Base-by-base conservation (phyloP, 306 rosid genomes). In the Ceratonia siliqua region DNA sequence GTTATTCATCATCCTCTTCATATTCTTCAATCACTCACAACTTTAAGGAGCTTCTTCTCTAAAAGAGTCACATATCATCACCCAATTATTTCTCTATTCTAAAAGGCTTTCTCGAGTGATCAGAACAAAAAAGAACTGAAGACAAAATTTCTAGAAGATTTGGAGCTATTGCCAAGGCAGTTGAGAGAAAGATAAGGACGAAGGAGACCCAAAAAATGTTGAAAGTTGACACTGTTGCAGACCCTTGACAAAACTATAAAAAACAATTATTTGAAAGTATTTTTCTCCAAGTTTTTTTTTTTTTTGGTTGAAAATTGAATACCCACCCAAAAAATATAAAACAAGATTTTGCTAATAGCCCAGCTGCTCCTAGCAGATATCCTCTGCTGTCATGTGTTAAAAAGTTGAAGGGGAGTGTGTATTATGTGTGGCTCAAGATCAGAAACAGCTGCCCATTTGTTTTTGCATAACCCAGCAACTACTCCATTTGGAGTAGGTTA, bases 391-490 rank as follows among this genome's bases (percentile, higher is more conserved):
- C 74, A 76, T 33, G 17, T 12, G 50, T 14, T 28, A 72, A 41
- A 54, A 74, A 64, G 66, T 28, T 18, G 46, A 70, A 78, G 42
- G 43, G 58, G 59, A 41, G 52, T 73, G 67, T 48, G 9, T 48
- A 48, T 17, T 5, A 48, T 48, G 52, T 5, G 5, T 15, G 22
- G 22, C 17, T 48, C 8, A 1, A 48, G 54, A n/a, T 48, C 10
- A 10, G 54, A 48, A 48, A 48, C 54, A 48, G 54, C 22, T 17
- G 10, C 54, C 22, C 22, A n/a, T 17, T 48, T n/a, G 15, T 45
- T 45, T 45, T 45, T 14, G 18, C 6, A 17, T 14, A n/a, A 9
- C 54, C 24, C 54, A 17, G 24, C 24, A 48, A 3, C 54, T 24
- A 48, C 10, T 5, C 20, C 54, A 48, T 17, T 17, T 48, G 5